Evolutionary conservation across 306 rosid genomes (phyloP).

Genomic region (Vigna reflexopilosa): DNA sequence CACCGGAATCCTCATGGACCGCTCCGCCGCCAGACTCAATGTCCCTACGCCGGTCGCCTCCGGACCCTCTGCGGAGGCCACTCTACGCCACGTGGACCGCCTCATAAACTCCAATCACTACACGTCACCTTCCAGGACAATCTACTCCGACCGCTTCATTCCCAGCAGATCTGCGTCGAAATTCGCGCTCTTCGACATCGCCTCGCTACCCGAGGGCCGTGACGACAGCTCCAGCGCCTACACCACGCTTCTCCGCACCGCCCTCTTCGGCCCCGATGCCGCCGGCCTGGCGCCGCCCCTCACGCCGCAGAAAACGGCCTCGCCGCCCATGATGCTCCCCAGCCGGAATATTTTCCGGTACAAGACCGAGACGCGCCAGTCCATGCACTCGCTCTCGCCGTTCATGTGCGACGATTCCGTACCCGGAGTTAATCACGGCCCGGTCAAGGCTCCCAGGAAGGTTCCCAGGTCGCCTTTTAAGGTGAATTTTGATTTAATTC

Average conservation of each 20-base stretch:
- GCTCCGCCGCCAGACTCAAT: constrained; percentile 57
- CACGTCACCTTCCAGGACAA: constrained; percentile 79
- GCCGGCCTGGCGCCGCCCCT: constrained; percentile 68
- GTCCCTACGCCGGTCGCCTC: constrained; percentile 45
- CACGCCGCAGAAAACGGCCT: constrained; percentile 71
- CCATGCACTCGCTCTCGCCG: constrained; percentile 85
- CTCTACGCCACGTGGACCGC: constrained; percentile 66
- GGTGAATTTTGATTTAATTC: constrained; percentile 47
- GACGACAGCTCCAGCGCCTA: constrained; percentile 79
- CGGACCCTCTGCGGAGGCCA: background rate
- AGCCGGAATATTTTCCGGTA: constrained; percentile 90
- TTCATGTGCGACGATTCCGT: constrained; percentile 74
- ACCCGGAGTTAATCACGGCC: constrained; percentile 70
- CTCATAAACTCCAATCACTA: constrained; percentile 77
- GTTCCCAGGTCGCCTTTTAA: constrained; percentile 95
- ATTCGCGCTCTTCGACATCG: constrained; percentile 75
- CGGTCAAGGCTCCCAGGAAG: constrained; percentile 85
- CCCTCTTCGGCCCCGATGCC: constrained; percentile 79
- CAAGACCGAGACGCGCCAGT: constrained; percentile 84
- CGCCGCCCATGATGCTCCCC: constrained; percentile 55
- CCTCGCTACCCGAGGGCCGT: constrained; percentile 57
- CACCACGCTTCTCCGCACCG: constrained; percentile 74
- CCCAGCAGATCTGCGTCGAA: constrained; percentile 96
- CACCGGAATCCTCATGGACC: constrained; percentile 54
- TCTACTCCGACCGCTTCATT: constrained; percentile 93